Base-by-base conservation (phyloP, 2,329 filamentous ascomycete species). In the Venturia effusa region DNA sequence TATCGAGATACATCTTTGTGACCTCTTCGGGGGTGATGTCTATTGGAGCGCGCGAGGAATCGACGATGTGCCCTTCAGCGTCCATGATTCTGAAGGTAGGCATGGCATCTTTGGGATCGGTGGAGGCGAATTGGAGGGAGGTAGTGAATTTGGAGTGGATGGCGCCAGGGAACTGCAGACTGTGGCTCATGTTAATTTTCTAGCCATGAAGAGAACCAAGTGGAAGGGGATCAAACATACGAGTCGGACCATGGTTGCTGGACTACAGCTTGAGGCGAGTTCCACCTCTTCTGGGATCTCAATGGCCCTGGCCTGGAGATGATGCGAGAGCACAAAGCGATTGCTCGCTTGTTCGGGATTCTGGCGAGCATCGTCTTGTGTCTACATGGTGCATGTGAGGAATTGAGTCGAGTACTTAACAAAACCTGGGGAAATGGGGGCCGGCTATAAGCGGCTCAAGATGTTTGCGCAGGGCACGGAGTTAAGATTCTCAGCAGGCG, bases 81-180 rank as follows among this genome's bases (percentile, higher is more conserved):
- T 96, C 89, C 72, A 99, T 88, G 32, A 93, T 86, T 60, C 94
- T 88, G 79, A 95, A 99, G 4, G 94, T 97, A 32, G 92, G 86
- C 72, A 99, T 88, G 5, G 92, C 88, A 40, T 86, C 80, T 69
- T 87, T 83, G 62, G 86, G 84, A 48, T 86, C 83, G 0, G 92
- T 89, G 61, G 84, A 83, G 64, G 90, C 84, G 75, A 96, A 97
- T 48, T 83, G 80, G 75, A 97, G 87, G 0, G 82, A 80, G 68
- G 84, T 88, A 4, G 90, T 96, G 76, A 99, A 99, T 67, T 90
- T 90, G 74, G 91, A 96, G 74, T 97, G 93, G 61, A 97, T 81
- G 0, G 94, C 94, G n/a, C 94, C 94, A 0, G 94, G 94, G 69
- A 99, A 99, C 64, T 84, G 79, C 13, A 85, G 81, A 64, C 83